phyloP scores from a whole-genome alignment of 1,139 yeast genomes.

The Saccharomyces hybrid region DNA sequence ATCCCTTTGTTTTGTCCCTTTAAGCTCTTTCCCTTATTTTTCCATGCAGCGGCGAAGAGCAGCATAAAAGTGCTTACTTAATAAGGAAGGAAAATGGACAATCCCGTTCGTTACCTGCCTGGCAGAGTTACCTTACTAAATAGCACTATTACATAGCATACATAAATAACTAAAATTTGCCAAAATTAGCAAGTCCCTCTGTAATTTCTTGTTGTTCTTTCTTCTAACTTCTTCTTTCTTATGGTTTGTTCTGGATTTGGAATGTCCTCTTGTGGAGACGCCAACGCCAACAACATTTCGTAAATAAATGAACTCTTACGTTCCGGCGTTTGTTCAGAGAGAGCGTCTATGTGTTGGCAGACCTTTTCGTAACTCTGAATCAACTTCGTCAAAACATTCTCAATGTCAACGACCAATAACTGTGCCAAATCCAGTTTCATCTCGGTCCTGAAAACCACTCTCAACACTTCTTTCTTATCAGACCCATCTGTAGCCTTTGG shows the following conservation, averaged over 20 bases:
- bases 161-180: background rate
- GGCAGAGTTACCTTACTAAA: background rate
- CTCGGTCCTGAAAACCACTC: slow-evolving; percentile 77
- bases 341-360: slow-evolving; percentile 23
- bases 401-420: slow-evolving; percentile 59
- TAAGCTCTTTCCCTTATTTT: background rate
- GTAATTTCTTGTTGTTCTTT: slow-evolving; percentile 19
- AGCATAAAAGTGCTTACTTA: background rate
- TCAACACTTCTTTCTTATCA: slow-evolving; percentile 51
- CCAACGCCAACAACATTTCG: slow-evolving; percentile 18
- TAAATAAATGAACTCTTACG: slow-evolving; percentile 15
- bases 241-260: slow-evolving; percentile 5
- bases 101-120: background rate
- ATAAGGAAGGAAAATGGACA: background rate
- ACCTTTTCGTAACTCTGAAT: slow-evolving; percentile 37
- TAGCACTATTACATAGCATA: background rate
- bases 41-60: background rate
- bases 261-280: slow-evolving; percentile 17
- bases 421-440: slow-evolving; percentile 66
- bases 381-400: slow-evolving; percentile 48
- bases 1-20: background rate
- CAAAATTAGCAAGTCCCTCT: slow-evolving; percentile 23
- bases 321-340: slow-evolving; percentile 8
- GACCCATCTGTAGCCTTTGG: slow-evolving; percentile 46
- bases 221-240: slow-evolving; percentile 6